phyloP scores from a whole-genome alignment of 371 early-diverging fungal genomes.

The Mucor saturninus region DNA sequence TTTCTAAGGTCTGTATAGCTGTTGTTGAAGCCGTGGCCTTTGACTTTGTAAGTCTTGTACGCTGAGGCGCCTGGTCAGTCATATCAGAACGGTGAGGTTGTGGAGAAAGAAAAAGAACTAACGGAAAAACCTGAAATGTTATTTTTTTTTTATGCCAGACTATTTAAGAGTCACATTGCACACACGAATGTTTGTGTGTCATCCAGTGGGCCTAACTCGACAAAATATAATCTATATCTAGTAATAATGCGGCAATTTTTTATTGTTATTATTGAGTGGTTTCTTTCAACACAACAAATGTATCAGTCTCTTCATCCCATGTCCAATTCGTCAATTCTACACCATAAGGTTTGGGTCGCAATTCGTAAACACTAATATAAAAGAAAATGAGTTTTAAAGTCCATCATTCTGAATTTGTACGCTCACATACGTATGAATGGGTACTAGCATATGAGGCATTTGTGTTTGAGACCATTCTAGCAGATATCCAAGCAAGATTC shows the following conservation, averaged over 20 bases:
- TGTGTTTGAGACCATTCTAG: slow-evolving; percentile 71
- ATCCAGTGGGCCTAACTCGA: neutral
- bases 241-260: neutral
- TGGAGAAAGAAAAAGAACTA: slow-evolving; percentile 6
- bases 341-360: slow-evolving; percentile 78
- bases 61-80: slow-evolving; percentile 34
- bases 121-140: slow-evolving; percentile 9
- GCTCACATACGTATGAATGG: slow-evolving; percentile 52
- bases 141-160: neutral
- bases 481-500: slow-evolving; percentile 80
- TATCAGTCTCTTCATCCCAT: slow-evolving; percentile 49
- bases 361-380: slow-evolving; percentile 35
- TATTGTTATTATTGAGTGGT: slow-evolving; percentile 4
- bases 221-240: neutral
- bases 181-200: neutral
- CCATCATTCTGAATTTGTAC: neutral
- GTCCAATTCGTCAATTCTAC: slow-evolving; percentile 57
- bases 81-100: slow-evolving; percentile 3
- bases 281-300: slow-evolving; percentile 32
- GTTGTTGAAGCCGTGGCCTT: slow-evolving; percentile 47
- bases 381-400: neutral
- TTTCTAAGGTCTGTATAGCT: slow-evolving; percentile 49
- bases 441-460: slow-evolving; percentile 68
- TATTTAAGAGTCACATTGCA: neutral
- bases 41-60: slow-evolving; percentile 39